phyloP scores from a whole-genome alignment of 805 yeast species.

The Lipomyces spencermartinsiae region DNA sequence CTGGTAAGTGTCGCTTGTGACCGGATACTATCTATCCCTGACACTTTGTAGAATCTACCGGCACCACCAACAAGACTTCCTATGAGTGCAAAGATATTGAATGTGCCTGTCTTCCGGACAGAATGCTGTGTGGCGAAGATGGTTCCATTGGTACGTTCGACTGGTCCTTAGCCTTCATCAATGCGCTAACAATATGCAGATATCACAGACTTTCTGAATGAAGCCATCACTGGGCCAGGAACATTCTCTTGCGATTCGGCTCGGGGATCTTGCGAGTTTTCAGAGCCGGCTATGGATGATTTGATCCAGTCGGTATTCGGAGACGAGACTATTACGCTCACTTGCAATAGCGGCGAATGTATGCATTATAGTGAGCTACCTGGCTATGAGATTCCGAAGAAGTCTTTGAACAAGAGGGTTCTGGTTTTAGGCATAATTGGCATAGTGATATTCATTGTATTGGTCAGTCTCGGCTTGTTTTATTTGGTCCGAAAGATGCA shows the following conservation, averaged over 20 bases:
- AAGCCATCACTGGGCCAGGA: conserved; percentile 92
- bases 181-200: conserved; percentile 44
- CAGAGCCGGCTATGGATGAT: conserved; percentile 96
- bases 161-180: not conserved
- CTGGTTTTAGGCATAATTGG: conserved; percentile 26
- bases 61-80: conserved; percentile 64
- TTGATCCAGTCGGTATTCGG: conserved; percentile 90
- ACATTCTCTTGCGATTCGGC: conserved; percentile 80
- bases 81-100: conserved; percentile 77
- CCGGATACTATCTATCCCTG: not conserved
- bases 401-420: conserved; percentile 40
- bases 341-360: conserved; percentile 89
- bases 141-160: conserved; percentile 68
- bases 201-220: conserved; percentile 87
- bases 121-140: conserved; percentile 90
- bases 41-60: conserved; percentile 19
- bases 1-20: conserved; percentile 53
- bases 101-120: conserved; percentile 91
- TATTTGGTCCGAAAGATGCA: conserved; percentile 26
- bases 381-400: conserved; percentile 76
- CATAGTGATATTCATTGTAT: conserved; percentile 31
- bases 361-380: conserved; percentile 91
- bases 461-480: conserved; percentile 38
- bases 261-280: conserved; percentile 70
- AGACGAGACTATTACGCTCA: conserved; percentile 84